Evolutionary conservation across 176 grass and related monocot genomes (phyloP).

Genomic region (Guadua angustifolia): DNA sequence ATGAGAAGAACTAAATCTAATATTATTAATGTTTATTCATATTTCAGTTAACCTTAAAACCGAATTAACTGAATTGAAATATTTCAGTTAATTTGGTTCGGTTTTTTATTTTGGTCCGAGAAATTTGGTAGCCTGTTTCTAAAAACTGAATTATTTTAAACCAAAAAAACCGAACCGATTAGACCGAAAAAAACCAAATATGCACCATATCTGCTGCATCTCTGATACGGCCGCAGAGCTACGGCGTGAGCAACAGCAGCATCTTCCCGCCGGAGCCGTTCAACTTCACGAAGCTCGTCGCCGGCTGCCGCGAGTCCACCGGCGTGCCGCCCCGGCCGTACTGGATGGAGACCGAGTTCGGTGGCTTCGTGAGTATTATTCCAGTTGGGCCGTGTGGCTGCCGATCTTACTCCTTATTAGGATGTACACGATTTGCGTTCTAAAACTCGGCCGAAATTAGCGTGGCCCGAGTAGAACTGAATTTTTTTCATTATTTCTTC

Average conservation of each 20-base stretch:
- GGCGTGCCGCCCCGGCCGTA: slow-evolving; percentile 43
- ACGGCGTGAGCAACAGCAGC: background rate
- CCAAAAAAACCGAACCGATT: too few relatives aligned
- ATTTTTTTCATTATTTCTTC: background rate
- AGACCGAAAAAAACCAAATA: too few relatives aligned
- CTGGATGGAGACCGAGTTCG: slow-evolving; percentile 66
- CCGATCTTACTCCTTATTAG: background rate
- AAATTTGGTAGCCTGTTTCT: too few relatives aligned
- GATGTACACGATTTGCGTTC: background rate
- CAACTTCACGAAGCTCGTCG: background rate
- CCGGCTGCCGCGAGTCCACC: background rate
- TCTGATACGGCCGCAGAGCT: background rate
- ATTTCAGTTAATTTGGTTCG: too few relatives aligned
- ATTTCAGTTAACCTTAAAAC: too few relatives aligned
- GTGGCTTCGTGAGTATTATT: slow-evolving; percentile 53
- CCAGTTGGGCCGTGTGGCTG: background rate
- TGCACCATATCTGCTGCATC: background rate
- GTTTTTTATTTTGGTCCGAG: too few relatives aligned
- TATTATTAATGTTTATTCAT: too few relatives aligned
- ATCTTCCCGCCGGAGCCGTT: background rate
- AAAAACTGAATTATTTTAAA: too few relatives aligned
- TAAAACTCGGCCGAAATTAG: background rate
- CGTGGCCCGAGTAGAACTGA: background rate
- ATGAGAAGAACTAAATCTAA: too few relatives aligned
- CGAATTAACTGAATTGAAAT: too few relatives aligned